A percentile compares a stretch with the other conserved stretches of the same genome.
Evolutionary conservation across 148 eudicot species (phyloP).

Genomic region (Diospyros kaki): DNA sequence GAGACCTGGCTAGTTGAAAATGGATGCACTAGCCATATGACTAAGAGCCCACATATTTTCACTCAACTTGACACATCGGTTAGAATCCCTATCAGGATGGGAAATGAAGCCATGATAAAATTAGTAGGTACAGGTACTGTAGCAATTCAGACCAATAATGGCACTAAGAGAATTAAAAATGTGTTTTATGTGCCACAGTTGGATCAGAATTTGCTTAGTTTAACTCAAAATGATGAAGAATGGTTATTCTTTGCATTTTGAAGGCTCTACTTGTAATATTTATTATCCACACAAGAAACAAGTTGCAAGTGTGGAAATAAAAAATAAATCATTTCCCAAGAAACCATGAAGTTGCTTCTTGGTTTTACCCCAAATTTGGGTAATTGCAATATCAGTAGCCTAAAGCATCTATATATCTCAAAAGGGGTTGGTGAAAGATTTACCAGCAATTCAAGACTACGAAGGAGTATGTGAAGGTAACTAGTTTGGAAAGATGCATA

Average conservation of each 20-base stretch:
- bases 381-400: neutral
- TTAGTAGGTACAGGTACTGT: neutral
- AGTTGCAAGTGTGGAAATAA: neutral
- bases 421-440: slow-evolving; percentile 2
- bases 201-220: slow-evolving; percentile 7
- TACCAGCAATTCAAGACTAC: neutral
- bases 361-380: slow-evolving; percentile 6
- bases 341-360: neutral
- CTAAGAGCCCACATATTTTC: neutral
- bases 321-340: neutral
- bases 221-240: slow-evolving; percentile 9
- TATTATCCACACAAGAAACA: neutral
- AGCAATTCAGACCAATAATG: neutral
- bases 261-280: neutral
- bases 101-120: neutral
- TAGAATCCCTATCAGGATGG: slow-evolving; percentile 2
- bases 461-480: neutral
- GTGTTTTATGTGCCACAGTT: neutral
- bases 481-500: neutral
- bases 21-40: slow-evolving; percentile 13
- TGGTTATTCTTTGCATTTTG: slow-evolving; percentile 4
- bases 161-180: neutral
- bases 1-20: slow-evolving; percentile 7
- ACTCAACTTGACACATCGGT: neutral
- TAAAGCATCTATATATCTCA: neutral